Evolutionary conservation across 768 basidiomycete genomes (phyloP).

Genomic region (Phanerochaete carnosa): DNA sequence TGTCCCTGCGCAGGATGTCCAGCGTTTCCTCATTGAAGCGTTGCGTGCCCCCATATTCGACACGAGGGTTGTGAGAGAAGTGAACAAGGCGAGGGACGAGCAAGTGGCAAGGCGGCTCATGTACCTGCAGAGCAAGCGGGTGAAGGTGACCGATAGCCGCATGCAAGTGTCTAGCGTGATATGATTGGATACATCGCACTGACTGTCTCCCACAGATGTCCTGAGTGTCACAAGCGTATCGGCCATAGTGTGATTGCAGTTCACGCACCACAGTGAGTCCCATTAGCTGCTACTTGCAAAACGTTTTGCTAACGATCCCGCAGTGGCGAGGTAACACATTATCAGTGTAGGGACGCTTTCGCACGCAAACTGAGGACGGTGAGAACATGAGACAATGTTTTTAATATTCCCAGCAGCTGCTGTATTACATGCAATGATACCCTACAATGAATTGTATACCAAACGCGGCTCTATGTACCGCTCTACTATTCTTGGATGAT

Average conservation of each 20-base stretch:
- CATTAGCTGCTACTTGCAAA: neutral
- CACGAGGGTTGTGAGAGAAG: constrained; percentile 60
- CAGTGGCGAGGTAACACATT: constrained; percentile 96
- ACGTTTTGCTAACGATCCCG: constrained; percentile 3
- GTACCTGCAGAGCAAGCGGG: constrained; percentile 72
- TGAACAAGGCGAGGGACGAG: constrained; percentile 75
- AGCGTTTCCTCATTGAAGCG: constrained; percentile 71
- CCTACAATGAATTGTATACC: no score
- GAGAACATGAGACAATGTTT: neutral
- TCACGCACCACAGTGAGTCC: constrained; percentile 75
- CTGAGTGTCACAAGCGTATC: constrained; percentile 91
- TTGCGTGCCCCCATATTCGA: constrained; percentile 68
- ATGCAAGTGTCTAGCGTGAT: constrained; percentile 57
- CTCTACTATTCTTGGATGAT: no score
- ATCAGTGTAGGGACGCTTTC: constrained; percentile 90
- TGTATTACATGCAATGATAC: no score
- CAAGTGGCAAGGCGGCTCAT: constrained; percentile 72
- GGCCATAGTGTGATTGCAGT: constrained; percentile 94
- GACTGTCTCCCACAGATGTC: constrained; percentile 60
- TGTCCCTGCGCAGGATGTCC: constrained; percentile 78
- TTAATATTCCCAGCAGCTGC: neutral
- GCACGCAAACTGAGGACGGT: constrained; percentile 43
- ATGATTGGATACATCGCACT: neutral
- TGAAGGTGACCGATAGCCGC: constrained; percentile 87
- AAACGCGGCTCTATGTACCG: no score